Evolutionary conservation across 1,284 basidiomycete species (phyloP).

Genomic region (Sporisorium sorghi): DNA sequence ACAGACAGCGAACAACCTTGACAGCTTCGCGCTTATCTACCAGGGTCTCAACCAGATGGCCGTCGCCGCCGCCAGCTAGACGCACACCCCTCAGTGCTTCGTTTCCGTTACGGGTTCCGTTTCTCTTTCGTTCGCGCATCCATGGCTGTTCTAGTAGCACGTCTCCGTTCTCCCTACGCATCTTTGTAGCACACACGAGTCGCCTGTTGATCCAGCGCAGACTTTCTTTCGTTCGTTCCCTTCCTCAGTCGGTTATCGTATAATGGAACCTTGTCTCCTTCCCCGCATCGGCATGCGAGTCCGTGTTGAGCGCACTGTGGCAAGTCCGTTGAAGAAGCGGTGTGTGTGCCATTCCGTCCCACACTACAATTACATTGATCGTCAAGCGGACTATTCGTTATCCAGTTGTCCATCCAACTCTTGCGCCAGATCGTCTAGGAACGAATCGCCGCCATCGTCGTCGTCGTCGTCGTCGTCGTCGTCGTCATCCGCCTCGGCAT

Average conservation of each 20-base stretch:
- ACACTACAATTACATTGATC: constrained; percentile 21
- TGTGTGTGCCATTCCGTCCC: neutral
- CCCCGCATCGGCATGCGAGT: neutral
- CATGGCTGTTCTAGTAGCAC: neutral
- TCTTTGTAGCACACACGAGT: constrained; percentile 1
- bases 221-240: neutral
- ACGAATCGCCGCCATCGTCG: constrained; percentile 50
- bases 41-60: constrained; percentile 43
- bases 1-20: constrained; percentile 26
- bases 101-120: constrained; percentile 19
- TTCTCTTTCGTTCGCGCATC: neutral
- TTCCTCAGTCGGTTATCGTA: neutral
- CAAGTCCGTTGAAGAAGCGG: neutral
- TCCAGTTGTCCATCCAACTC: constrained; percentile 63
- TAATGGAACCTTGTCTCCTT: neutral
- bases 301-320: neutral
- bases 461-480: constrained; percentile 35
- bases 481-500: constrained; percentile 25
- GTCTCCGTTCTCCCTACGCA: neutral
- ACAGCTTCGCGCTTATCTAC: constrained; percentile 45
- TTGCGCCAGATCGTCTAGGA: constrained; percentile 59
- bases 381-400: constrained; percentile 20
- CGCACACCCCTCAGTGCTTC: neutral
- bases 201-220: constrained; percentile 26
- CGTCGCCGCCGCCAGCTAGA: constrained; percentile 31